Conservation (phyloP, 2,329 filamentous ascomycete genomes). For the Cryphonectria naterciae region DNA sequence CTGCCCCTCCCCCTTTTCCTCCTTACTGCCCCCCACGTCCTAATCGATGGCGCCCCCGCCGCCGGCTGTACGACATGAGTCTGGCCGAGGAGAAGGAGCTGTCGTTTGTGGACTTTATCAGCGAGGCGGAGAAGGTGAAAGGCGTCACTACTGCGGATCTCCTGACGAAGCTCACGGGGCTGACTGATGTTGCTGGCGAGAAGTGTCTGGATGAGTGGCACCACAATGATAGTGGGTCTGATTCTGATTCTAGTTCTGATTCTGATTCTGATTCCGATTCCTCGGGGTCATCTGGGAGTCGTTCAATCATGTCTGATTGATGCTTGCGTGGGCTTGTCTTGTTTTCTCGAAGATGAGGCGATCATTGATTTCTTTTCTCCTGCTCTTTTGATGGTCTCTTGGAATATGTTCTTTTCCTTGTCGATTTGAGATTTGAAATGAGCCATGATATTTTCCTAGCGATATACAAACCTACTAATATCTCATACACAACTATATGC, state of each 20-base stretch:
- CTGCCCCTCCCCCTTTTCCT: too few species aligned
- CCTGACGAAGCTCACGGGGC: slow-evolving; percentile 10
- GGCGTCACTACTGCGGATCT: slow-evolving; percentile 4
- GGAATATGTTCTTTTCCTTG: not conserved
- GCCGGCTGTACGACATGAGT: not conserved
- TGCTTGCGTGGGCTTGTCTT: not conserved
- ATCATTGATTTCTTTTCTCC: not conserved
- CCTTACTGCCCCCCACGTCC: too few species aligned
- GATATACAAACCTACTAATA: not conserved
- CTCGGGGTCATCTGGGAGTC: slow-evolving; percentile 10
- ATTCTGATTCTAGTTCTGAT: not conserved
- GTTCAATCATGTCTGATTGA: slow-evolving; percentile 24
- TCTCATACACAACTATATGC: not conserved
- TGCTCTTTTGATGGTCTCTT: not conserved
- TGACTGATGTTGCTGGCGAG: slow-evolving; percentile 14
- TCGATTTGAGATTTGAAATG: not conserved
- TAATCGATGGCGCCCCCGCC: too few species aligned
- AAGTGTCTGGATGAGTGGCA: not conserved
- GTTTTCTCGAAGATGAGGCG: not conserved
- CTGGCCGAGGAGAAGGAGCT: slow-evolving; percentile 21
- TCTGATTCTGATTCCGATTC: slow-evolving; percentile 6
- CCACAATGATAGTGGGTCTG: not conserved
- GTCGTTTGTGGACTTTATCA: slow-evolving; percentile 19
- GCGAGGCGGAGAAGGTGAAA: slow-evolving; percentile 14
- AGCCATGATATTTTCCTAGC: not conserved